These are phyloP conservation scores for Aegilops umbellulata DNA, from an alignment of 176 grass and related monocot species.

Conservation along the genomic window DNA sequence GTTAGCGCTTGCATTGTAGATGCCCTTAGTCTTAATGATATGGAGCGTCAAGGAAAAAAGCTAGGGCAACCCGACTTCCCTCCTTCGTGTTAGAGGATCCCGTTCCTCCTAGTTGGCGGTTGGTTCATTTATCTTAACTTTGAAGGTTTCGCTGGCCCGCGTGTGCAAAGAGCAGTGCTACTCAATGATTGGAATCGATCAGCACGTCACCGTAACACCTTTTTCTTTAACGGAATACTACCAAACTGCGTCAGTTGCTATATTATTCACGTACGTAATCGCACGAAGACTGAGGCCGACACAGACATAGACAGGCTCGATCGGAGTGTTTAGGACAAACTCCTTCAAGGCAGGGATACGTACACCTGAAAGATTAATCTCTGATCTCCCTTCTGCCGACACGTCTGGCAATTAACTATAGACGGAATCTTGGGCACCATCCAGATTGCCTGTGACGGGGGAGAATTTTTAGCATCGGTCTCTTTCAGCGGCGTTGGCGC, in stretches of 20 bases:
- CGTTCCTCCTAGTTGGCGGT: too few relatives aligned
- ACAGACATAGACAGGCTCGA: background rate
- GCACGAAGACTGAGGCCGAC: background rate
- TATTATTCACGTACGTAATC: background rate
- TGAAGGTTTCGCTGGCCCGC: background rate
- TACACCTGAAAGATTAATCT: background rate
- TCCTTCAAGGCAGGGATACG: background rate
- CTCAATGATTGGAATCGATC: background rate
- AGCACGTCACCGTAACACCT: background rate
- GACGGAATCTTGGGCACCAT: background rate
- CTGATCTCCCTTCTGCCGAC: background rate
- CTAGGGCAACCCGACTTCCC: too few relatives aligned
- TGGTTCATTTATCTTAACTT: background rate
- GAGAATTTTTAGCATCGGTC: background rate
- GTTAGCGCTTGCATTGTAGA: too few relatives aligned
- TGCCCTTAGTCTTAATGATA: too few relatives aligned
- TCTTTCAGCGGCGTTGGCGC: background rate
- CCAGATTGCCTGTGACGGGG: background rate
- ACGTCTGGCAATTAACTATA: background rate
- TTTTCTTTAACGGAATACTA: background rate
- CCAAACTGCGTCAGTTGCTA: background rate
- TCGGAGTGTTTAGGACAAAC: background rate
- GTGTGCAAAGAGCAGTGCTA: background rate
- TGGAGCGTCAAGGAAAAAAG: too few relatives aligned
- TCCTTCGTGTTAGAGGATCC: too few relatives aligned